Conservation (phyloP, 139 green algal species). For the Tetratostichococcus sp. region DNA sequence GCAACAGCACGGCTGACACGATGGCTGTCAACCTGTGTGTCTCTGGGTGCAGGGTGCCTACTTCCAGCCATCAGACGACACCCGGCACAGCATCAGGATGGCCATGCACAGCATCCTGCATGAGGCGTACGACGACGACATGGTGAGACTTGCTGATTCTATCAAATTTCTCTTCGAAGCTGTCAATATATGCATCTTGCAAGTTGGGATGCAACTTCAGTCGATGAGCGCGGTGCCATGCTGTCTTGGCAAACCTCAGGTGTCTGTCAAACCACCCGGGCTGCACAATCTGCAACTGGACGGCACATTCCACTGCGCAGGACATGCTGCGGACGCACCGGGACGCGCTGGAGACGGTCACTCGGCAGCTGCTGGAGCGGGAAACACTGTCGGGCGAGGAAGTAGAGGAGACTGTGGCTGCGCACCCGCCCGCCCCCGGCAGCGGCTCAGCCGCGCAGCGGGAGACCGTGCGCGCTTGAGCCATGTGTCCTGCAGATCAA, state of each 20-base stretch:
- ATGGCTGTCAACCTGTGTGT: no score
- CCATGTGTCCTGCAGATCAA: no score
- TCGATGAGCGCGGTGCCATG: no score
- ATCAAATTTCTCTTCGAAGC: no score
- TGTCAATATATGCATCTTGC: no score
- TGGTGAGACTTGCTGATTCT: slow-evolving; percentile 15
- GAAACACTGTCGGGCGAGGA: slow-evolving; percentile 35
- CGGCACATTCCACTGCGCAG: neutral
- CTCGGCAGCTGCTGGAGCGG: slow-evolving; percentile 30
- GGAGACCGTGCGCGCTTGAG: neutral
- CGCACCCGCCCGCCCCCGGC: slow-evolving; percentile 13
- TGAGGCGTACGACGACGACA: slow-evolving; percentile 30
- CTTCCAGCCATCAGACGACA: slow-evolving; percentile 2
- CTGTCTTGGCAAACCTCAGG: no score
- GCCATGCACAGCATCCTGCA: slow-evolving; percentile 27
- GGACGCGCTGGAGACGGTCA: slow-evolving; percentile 23
- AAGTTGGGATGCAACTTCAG: neutral
- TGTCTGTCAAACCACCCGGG: neutral
- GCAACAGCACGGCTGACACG: no score
- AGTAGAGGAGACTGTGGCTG: slow-evolving; percentile 33
- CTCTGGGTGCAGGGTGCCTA: neutral
- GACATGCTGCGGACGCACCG: slow-evolving; percentile 26
- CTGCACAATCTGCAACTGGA: no score
- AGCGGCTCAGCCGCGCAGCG: neutral
- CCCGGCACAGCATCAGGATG: slow-evolving; percentile 8